Evolutionary conservation across 495 filamentous ascomycete species (phyloP).

Genomic region (Pyrenopolyporus hunteri): DNA sequence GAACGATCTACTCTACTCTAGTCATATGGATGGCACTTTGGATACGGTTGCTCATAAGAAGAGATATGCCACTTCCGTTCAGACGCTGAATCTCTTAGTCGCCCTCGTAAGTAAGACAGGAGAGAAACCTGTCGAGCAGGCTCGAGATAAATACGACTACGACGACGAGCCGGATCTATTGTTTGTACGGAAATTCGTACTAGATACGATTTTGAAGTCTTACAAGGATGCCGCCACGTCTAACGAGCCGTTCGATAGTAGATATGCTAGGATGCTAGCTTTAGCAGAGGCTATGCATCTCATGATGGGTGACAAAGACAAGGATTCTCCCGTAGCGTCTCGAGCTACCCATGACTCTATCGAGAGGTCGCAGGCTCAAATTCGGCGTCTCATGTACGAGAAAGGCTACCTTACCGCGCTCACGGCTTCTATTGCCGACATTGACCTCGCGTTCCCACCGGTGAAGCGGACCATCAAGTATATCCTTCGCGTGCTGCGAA

Average conservation of each 20-base stretch:
- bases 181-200: slow-evolving; percentile 91
- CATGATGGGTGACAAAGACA: slow-evolving; percentile 82
- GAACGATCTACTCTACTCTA: slow-evolving; percentile 79
- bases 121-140: slow-evolving; percentile 65
- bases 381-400: slow-evolving; percentile 96
- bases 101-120: slow-evolving; percentile 86
- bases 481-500: slow-evolving; percentile 86
- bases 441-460: slow-evolving; percentile 92
- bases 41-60: slow-evolving; percentile 82
- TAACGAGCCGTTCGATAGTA: slow-evolving; percentile 79
- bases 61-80: slow-evolving; percentile 78
- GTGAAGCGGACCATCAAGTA: slow-evolving; percentile 95
- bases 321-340: slow-evolving; percentile 46
- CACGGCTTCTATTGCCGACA: slow-evolving; percentile 90
- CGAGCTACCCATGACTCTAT: slow-evolving; percentile 36
- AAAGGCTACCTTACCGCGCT: slow-evolving; percentile 90
- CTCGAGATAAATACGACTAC: slow-evolving; percentile 60
- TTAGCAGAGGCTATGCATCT: slow-evolving; percentile 91
- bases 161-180: slow-evolving; percentile 86
- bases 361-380: slow-evolving; percentile 67
- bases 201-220: slow-evolving; percentile 89
- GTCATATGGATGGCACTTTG: slow-evolving; percentile 68
- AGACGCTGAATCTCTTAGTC: slow-evolving; percentile 83
- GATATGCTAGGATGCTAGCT: slow-evolving; percentile 83
- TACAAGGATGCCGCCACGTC: slow-evolving; percentile 88